Conservation (phyloP, 108 stramenopile genomes). For the Pseudonitzschia pungens region DNA sequence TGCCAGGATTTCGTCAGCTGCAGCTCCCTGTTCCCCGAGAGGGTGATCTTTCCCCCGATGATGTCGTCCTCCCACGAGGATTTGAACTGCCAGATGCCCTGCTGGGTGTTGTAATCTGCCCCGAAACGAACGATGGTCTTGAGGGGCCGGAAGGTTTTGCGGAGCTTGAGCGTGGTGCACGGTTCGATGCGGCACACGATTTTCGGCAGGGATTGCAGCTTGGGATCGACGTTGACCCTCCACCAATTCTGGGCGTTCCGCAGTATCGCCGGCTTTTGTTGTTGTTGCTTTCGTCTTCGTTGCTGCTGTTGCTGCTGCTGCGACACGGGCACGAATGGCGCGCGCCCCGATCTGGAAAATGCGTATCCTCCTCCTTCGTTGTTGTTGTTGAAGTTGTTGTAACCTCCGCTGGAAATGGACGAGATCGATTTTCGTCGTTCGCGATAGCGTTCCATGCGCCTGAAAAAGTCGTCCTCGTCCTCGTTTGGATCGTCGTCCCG, state of each 20-base stretch:
- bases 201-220: slow-evolving; percentile 46
- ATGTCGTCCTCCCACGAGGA: slow-evolving; percentile 68
- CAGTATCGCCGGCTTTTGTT: slow-evolving; percentile 8
- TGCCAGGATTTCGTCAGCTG: slow-evolving; percentile 67
- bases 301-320: slow-evolving; percentile 5
- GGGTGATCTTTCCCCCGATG: slow-evolving; percentile 65
- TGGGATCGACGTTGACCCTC: slow-evolving; percentile 39
- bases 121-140: slow-evolving; percentile 63
- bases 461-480: slow-evolving; percentile 13
- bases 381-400: background rate
- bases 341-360: slow-evolving; percentile 5
- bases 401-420: background rate
- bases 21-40: slow-evolving; percentile 50
- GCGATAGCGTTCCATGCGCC: slow-evolving; percentile 7
- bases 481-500: slow-evolving; percentile 2
- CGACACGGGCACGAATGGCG: background rate
- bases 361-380: background rate
- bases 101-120: slow-evolving; percentile 70
- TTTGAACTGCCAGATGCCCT: slow-evolving; percentile 76
- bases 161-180: slow-evolving; percentile 58
- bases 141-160: slow-evolving; percentile 61
- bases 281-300: slow-evolving; percentile 1
- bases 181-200: slow-evolving; percentile 63
- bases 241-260: slow-evolving; percentile 47
- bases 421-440: slow-evolving; percentile 11